phyloP scores from a whole-genome alignment of 1,284 basidiomycete genomes.

The Inonotus obliquus region DNA sequence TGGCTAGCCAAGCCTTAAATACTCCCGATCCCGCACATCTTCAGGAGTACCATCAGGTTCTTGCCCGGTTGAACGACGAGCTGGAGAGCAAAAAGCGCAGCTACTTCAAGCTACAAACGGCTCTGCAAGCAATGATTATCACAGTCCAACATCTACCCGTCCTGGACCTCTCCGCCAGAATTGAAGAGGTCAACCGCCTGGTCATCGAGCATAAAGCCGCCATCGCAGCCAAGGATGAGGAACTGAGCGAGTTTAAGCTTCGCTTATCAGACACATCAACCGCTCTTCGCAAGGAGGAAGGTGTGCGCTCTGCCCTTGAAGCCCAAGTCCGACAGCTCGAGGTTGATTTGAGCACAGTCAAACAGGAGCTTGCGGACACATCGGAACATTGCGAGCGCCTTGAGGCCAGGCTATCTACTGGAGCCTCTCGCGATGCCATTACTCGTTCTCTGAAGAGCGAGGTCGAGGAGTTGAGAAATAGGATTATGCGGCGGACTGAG shows the following conservation, averaged over 20 bases:
- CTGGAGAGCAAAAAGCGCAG: background rate
- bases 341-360: constrained; percentile 46
- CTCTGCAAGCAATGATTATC: constrained; percentile 1
- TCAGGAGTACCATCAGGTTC: background rate
- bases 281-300: constrained; percentile 5
- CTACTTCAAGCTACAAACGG: background rate
- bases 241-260: constrained; percentile 4
- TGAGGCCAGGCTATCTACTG: constrained; percentile 57
- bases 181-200: background rate
- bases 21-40: constrained; percentile 16
- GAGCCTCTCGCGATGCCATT: constrained; percentile 52
- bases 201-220: background rate
- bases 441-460: constrained; percentile 52
- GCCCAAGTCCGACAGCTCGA: constrained; percentile 55
- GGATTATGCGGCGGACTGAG: constrained; percentile 57
- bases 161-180: background rate
- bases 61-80: background rate
- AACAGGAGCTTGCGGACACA: constrained; percentile 47
- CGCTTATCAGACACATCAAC: constrained; percentile 3
- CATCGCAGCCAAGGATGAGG: constrained; percentile 12
- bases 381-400: constrained; percentile 55
- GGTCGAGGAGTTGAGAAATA: constrained; percentile 57
- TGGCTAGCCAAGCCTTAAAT: constrained; percentile 26
- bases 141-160: constrained; percentile 5
- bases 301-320: constrained; percentile 10